Evolutionary conservation across 495 filamentous ascomycete species (phyloP).

Genomic region (Aspergillus avenaceus): DNA sequence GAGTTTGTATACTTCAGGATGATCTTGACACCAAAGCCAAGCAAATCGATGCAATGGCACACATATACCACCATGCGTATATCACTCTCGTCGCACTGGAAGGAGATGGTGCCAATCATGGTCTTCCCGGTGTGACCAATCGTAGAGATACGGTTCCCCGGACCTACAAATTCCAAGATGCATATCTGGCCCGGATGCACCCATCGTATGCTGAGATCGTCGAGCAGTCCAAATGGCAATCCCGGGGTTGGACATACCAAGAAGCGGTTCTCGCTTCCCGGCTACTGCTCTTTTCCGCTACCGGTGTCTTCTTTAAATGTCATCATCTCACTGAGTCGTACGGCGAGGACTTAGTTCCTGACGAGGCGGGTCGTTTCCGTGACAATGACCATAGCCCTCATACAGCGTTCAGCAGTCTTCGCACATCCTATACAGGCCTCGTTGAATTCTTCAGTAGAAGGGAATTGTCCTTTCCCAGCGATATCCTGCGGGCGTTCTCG

Average conservation of each 20-base stretch:
- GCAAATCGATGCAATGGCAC: background rate
- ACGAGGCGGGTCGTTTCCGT: no score
- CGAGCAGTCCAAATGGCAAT: background rate
- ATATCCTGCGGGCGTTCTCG: background rate
- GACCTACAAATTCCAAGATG: background rate
- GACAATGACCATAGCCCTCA: background rate
- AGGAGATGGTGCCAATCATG: background rate
- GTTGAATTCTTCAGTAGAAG: background rate
- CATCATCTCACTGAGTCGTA: background rate
- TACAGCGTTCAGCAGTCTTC: no score
- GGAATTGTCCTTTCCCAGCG: background rate
- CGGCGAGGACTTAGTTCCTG: no score
- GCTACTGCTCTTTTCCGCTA: background rate
- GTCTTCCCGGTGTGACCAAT: background rate
- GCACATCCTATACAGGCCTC: background rate
- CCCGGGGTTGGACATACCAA: background rate
- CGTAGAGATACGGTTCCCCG: background rate
- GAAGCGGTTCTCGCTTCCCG: background rate
- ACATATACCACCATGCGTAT: background rate
- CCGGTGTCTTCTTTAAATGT: background rate
- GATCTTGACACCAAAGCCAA: background rate
- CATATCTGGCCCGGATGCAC: background rate
- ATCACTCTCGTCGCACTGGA: background rate
- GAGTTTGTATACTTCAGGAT: background rate
- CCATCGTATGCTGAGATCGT: background rate